Base-by-base conservation (phyloP, 2,329 filamentous ascomycete genomes). In the Aspergillaceae sp. region DNA sequence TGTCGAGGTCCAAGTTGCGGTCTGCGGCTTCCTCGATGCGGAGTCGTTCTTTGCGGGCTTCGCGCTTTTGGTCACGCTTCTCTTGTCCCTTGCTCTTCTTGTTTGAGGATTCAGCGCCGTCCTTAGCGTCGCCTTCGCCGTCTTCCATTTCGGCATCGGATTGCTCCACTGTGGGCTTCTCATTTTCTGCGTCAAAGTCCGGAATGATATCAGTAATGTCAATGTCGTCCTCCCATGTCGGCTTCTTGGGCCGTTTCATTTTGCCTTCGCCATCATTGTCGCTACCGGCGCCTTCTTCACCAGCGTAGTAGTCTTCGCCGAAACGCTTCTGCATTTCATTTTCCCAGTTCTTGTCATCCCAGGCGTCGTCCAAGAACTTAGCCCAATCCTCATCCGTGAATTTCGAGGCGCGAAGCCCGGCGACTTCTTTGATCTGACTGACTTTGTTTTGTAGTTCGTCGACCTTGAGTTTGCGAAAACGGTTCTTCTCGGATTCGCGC, bases 151-250 rank as follows among this genome's bases (percentile, higher is more conserved):
- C 74, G 1, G 68, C 72, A 51, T 83, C 78, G 4, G 79, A 79
- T 1, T 84, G 69, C 1, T 70, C 70, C 48, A 85, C 68, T 1
- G 71, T 69, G 19, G 79, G 77, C 42, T 74, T 51, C n/a, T 62
- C 59, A 19, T 38, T 38, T 69, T 79, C 79, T 28, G 87, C 86
- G 19, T 87, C 80, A 61, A 94, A 95, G 50, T 94, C 87, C 1
- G 88, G 89, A 29, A 95, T 73, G 43, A 96, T 76, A 64, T 95
- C 91, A 50, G 86, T 88, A 71, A 98, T 97, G 62, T 97, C 90
- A 57, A 98, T 96, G 63, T 98, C 92, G 60, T 97, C 89, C 58
- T 96, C 87, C 85, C 91, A 98, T 51, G 82, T 86, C 7, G 87
- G 88, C 70, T 94, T 94, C 75, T 87, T 88, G 7, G 78, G 69